Conservation (phyloP, 371 early-diverging fungal genomes). For the Capillidium heterosporum region DNA sequence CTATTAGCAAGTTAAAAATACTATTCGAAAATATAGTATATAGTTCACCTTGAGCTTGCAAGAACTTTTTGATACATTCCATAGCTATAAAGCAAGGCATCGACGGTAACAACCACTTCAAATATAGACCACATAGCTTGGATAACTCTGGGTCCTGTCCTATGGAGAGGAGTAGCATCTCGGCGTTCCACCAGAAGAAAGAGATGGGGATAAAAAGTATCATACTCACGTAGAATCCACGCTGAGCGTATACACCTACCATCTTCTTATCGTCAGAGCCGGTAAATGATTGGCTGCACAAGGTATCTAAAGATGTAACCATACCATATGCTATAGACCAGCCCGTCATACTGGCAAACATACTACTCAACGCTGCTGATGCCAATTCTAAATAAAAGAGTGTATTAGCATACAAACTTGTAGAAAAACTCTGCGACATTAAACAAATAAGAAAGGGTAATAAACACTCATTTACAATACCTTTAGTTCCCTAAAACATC, state of each 20-base stretch:
- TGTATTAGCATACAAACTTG: too few species aligned
- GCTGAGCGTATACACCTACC: constrained; percentile 64
- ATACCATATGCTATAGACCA: constrained; percentile 60
- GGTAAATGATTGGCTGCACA: constrained; percentile 75
- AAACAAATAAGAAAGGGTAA: too few species aligned
- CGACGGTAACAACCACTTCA: constrained; percentile 43
- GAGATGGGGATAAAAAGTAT: constrained; percentile 48
- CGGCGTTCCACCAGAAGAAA: constrained; percentile 61
- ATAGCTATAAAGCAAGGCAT: constrained; percentile 53
- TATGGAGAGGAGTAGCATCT: constrained; percentile 24
- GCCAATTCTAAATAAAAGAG: too few species aligned
- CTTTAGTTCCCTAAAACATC: not conserved
- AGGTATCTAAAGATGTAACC: constrained; percentile 70
- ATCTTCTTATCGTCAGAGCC: constrained; percentile 44
- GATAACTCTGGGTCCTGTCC: constrained; percentile 36
- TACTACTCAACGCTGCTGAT: not conserved
- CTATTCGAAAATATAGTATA: not conserved
- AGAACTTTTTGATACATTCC: constrained; percentile 59
- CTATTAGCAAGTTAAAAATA: constrained; percentile 14
- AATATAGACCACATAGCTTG: constrained; percentile 31
- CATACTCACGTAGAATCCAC: constrained; percentile 48
- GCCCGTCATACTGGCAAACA: constrained; percentile 62
- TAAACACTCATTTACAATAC: not conserved
- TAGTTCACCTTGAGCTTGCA: constrained; percentile 46
- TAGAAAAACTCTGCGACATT: too few species aligned